These are phyloP conservation scores for Exophiala xenobiotica DNA, from an alignment of 2,329 filamentous ascomycete genomes.

Conservation along the genomic window DNA sequence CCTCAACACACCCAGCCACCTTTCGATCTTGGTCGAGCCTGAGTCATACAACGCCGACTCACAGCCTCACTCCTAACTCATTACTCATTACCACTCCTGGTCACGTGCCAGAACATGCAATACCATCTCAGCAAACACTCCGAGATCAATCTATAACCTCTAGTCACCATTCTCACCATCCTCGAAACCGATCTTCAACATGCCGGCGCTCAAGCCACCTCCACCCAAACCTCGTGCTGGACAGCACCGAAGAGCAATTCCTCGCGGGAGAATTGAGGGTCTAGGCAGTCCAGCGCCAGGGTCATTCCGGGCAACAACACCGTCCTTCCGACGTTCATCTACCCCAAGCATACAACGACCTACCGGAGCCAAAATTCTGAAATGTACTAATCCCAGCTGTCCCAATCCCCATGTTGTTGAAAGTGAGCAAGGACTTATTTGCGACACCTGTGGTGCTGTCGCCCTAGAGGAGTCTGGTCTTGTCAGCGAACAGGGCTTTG, in stretches of 20 bases:
- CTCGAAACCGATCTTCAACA: background rate
- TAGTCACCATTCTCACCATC: background rate
- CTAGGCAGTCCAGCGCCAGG: conserved; percentile 21
- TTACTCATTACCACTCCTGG: background rate
- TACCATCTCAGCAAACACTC: background rate
- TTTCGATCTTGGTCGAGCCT: background rate
- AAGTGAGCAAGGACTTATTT: conserved; percentile 57
- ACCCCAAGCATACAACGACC: conserved; percentile 13
- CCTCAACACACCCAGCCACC: background rate
- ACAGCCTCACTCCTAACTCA: background rate
- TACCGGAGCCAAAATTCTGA: conserved; percentile 24
- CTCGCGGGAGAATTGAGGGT: conserved; percentile 23
- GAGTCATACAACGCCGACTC: background rate
- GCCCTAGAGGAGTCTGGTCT: conserved; percentile 80
- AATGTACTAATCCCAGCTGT: conserved; percentile 47
- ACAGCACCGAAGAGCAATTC: conserved; percentile 12
- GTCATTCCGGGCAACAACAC: conserved; percentile 17
- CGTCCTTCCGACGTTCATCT: conserved; percentile 16
- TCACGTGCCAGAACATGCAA: conserved; percentile 24
- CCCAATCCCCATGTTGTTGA: conserved; percentile 47
- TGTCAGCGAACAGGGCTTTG: conserved; percentile 87
- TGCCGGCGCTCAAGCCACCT: conserved; percentile 14
- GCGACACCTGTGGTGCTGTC: conserved; percentile 80
- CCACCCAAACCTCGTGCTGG: conserved; percentile 21
- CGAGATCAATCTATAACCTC: background rate